Base-by-base conservation (phyloP, 352 stramenopile species). In the Phytophthora syringae region DNA sequence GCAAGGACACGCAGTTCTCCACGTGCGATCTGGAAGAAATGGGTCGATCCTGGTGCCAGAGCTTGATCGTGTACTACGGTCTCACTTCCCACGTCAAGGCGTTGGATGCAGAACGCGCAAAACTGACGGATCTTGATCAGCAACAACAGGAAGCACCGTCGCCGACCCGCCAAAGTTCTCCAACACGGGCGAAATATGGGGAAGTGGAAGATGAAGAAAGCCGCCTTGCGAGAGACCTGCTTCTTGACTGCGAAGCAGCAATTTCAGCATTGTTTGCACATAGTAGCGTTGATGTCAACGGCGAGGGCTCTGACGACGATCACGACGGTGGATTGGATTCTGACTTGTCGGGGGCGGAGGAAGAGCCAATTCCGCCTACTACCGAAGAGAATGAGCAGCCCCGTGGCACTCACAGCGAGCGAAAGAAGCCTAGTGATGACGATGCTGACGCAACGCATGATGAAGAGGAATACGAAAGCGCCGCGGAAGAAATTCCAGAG, bases 1-100 rank as follows among this genome's bases (percentile, higher is more conserved):
- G 64, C 11, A 90, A 86, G 32, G 76, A 91, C 52, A 93, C 83
- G 9, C 86, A 94, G 58, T 92, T 94, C 43, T 91, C 83, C 15
- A 88, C 78, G 5, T 79, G 60, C 54, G 82, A 94, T 27, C 69
- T 94, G 1, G 84, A 94, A 49, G 78, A 87, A 32, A 93, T 94
- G 82, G 86, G 86, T 5, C 69, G 78, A 16, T 53, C 56, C 3
- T 94, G 84, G 84, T 94, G 86, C 36, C 74, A 92, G 50, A 93
- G 81, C 51, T 55, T 94, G 44, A 49, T 94, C 20, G 64, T 92
- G 12, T 94, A 93, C 59, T 92, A 91, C 48, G 74, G 79, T 7
- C 55, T 94, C 42, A 72, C 86, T 1, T 37, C 36, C 1, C 60
- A 90, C 42, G 75, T 92, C 12, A 81, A 79, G 18, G 67, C 42